Percentiles rank a stretch among this genome's conserved stretches.
Conservation (phyloP, 352 stramenopile species). For the Elongisporangium anandrum region DNA sequence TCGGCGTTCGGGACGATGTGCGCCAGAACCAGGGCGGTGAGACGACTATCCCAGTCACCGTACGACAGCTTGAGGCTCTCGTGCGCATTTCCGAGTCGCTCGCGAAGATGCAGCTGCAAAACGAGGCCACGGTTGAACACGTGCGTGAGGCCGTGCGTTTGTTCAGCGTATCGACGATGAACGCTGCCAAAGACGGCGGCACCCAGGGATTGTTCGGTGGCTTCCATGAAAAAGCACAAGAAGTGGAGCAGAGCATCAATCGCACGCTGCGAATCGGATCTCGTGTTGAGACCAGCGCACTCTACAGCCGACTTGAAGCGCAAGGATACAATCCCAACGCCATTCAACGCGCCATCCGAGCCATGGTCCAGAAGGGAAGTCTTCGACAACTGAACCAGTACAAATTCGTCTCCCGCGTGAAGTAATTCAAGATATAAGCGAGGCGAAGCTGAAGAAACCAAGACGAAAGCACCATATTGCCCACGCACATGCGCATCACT, state of each 20-base stretch:
- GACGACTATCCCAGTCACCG: constrained; percentile 95
- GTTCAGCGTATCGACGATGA: constrained; percentile 98
- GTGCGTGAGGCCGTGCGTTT: constrained; percentile 96
- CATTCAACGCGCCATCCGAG: constrained; percentile 81
- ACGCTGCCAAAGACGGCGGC: constrained; percentile 91
- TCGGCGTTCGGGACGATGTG: constrained; percentile 96
- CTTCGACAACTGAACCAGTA: constrained; percentile 83
- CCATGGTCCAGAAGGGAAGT: constrained; percentile 82
- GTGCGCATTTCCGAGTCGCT: constrained; percentile 97
- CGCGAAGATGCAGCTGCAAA: constrained; percentile 96
- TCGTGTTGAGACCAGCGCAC: constrained; percentile 70
- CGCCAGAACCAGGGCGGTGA: constrained; percentile 73
- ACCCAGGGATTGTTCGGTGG: constrained; percentile 75
- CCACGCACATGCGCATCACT: too few species aligned
- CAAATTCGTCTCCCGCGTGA: constrained; percentile 80
- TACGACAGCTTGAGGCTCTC: constrained; percentile 97
- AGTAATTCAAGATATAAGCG: constrained; percentile 24
- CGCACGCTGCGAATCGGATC: constrained; percentile 77
- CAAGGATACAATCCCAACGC: constrained; percentile 83
- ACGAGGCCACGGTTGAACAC: constrained; percentile 81
- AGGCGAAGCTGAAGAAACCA: not conserved
- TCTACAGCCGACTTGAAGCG: constrained; percentile 78
- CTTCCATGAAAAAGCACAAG: constrained; percentile 80
- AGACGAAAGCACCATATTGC: too few species aligned
- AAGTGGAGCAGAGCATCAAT: constrained; percentile 82